Base-by-base conservation (phyloP, 768 basidiomycete species). In the Rhizopogon vinicolor region DNA sequence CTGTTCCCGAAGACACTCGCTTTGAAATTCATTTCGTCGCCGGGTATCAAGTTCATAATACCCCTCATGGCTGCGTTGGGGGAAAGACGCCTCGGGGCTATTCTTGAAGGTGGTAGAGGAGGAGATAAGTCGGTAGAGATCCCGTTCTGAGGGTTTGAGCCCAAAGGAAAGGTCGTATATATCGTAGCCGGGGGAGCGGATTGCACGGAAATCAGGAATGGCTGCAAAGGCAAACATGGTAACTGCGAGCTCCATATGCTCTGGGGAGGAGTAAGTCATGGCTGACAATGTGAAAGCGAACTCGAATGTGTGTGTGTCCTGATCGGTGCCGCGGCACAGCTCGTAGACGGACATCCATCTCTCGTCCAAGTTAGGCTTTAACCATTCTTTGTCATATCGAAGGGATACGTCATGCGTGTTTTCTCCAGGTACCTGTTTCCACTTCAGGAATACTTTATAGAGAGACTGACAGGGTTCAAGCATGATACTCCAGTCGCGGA, bases 281-380 rank as follows among this genome's bases (percentile, higher is more conserved):
- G 68, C 63, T 28, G 69, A 56, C 9, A 72, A 60, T 3, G 63
- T 62, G 50, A 73, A 73, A n/a, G 61, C 52, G 22, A 72, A 29
- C 45, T 56, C 55, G 43, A 54, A 66, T 7, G 55, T 58, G 44
- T 55, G 41, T 28, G 57, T 35, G 22, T 41, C 14, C 25, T 25
- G 41, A 18, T 52, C 10, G 29, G 52, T 46, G 13, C n/a, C 16
- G 19, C 65, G 62, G 40, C 62, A 66, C n/a, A 58, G 40, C 29
- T 68, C 48, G 29, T 69, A 71, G 1, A 65, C 33, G 10, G 63
- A 55, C 19, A 73, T 52, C 62, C 68, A 72, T 2, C 49, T 58
- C 12, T 55, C 41, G 0, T 59, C 16, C 9, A 73, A 58, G 33
- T 56, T n/a, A 14, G 59, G 61, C 0, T 40, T 19, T 33, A 73